Evolutionary conservation across 345 rosid species (phyloP).

Genomic region (Cochlearia excelsa): DNA sequence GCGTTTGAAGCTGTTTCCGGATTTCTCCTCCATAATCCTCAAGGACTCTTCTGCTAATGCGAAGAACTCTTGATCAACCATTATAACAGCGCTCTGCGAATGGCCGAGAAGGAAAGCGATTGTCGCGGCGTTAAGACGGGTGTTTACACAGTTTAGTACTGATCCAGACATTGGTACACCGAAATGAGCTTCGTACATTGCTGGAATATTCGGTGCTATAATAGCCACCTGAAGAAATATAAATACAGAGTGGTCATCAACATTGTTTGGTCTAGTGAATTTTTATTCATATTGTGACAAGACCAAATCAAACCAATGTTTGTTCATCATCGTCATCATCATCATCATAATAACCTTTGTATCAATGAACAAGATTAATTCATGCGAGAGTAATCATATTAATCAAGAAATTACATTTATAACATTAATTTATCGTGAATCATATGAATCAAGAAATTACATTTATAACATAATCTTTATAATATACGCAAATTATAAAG

Average conservation of each 20-base stretch:
- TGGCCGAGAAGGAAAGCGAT: slow-evolving; percentile 81
- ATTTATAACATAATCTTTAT: too few species aligned
- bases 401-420: background rate
- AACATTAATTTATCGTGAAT: background rate
- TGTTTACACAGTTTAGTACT: slow-evolving; percentile 68
- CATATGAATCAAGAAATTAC: too few species aligned
- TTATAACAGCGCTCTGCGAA: slow-evolving; percentile 56
- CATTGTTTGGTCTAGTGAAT: too few species aligned
- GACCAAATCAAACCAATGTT: slow-evolving; percentile 3
- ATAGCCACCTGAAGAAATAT: slow-evolving; percentile 58
- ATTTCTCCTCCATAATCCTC: slow-evolving; percentile 51
- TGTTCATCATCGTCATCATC: background rate
- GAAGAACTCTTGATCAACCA: slow-evolving; percentile 88
- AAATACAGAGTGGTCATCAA: background rate
- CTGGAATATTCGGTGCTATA: slow-evolving; percentile 86
- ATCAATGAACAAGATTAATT: slow-evolving; percentile 9
- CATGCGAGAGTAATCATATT: background rate
- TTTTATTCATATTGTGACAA: slow-evolving; percentile 6
- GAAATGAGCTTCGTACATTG: slow-evolving; percentile 82
- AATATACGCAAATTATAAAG: too few species aligned
- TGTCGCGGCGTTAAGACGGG: slow-evolving; percentile 70
- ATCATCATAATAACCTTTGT: background rate
- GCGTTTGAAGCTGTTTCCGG: slow-evolving; percentile 45
- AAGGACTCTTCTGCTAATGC: slow-evolving; percentile 70
- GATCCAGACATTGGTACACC: slow-evolving; percentile 96